These are phyloP conservation scores for Santalum album DNA, from an alignment of 164 flowering plant genomes.

Conservation along the genomic window DNA sequence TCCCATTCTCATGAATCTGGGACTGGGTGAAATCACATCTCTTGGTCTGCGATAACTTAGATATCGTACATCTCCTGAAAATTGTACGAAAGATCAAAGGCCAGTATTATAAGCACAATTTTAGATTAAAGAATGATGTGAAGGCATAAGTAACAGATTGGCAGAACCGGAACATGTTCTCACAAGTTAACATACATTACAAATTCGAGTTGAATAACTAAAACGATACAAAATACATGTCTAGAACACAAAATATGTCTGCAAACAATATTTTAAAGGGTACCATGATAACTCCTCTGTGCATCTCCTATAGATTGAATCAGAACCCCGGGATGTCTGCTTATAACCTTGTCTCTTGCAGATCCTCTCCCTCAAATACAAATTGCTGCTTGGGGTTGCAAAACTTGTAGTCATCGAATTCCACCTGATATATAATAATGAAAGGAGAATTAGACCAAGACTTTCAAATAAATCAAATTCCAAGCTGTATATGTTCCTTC, in stretches of 20 bases:
- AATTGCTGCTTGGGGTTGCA: constrained; percentile 33
- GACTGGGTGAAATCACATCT: constrained; percentile 13
- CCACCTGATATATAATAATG: constrained; percentile 5
- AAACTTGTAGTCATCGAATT: constrained; percentile 44
- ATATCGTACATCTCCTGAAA: constrained; percentile 46
- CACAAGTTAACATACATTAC: too few species aligned
- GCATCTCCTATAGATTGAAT: constrained; percentile 26
- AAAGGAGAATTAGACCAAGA: neutral
- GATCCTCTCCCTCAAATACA: constrained; percentile 20
- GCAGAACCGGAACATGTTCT: too few species aligned
- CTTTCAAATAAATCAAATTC: neutral
- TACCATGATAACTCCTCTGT: constrained; percentile 44
- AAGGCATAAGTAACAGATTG: neutral
- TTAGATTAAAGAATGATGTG: neutral
- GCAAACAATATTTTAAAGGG: neutral
- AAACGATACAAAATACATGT: neutral
- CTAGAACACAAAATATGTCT: neutral
- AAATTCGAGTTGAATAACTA: neutral
- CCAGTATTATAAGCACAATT: neutral
- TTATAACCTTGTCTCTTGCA: constrained; percentile 25
- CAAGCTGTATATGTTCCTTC: neutral
- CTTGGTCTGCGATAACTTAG: constrained; percentile 28
- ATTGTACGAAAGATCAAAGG: neutral
- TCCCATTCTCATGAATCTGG: constrained; percentile 15
- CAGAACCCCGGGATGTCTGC: constrained; percentile 31